Percentiles rank a stretch among this genome's conserved stretches.
Evolutionary conservation across 2,329 filamentous ascomycete species (phyloP).

Genomic region (Alternaria solani): DNA sequence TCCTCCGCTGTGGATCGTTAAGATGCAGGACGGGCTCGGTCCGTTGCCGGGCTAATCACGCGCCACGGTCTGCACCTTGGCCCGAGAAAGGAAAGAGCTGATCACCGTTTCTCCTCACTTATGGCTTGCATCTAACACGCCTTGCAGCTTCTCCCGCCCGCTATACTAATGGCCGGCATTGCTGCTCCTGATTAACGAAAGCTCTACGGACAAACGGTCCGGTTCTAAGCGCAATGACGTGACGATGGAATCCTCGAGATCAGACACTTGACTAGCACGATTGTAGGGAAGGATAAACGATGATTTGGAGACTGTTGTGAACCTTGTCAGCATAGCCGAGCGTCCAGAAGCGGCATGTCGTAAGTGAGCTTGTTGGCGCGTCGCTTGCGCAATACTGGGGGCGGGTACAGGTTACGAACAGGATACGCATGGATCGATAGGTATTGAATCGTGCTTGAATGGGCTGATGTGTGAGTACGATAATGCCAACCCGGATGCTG

Average conservation of each 20-base stretch:
- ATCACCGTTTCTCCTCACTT: not conserved
- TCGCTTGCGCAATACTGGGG: not conserved
- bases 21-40: slow-evolving; percentile 11
- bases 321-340: slow-evolving; percentile 2
- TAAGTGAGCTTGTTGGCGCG: not conserved
- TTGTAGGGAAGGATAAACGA: not conserved
- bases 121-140: slow-evolving; percentile 3
- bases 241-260: not conserved
- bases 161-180: not conserved
- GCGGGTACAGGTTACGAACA: not conserved
- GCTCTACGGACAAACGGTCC: not conserved
- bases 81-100: not conserved
- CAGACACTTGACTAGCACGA: not conserved
- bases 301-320: not conserved
- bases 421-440: not conserved
- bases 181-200: not conserved
- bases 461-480: not conserved
- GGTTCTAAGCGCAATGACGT: not conserved
- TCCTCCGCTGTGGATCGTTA: not conserved
- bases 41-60: slow-evolving; percentile 16
- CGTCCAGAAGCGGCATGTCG: slow-evolving; percentile 1
- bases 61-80: not conserved
- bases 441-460: not conserved
- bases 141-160: not conserved
- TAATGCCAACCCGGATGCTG: not conserved